A percentile compares a stretch with the other conserved stretches of the same genome.
phyloP scores from a whole-genome alignment of 768 basidiomycete genomes.

The Agaricus blazei region DNA sequence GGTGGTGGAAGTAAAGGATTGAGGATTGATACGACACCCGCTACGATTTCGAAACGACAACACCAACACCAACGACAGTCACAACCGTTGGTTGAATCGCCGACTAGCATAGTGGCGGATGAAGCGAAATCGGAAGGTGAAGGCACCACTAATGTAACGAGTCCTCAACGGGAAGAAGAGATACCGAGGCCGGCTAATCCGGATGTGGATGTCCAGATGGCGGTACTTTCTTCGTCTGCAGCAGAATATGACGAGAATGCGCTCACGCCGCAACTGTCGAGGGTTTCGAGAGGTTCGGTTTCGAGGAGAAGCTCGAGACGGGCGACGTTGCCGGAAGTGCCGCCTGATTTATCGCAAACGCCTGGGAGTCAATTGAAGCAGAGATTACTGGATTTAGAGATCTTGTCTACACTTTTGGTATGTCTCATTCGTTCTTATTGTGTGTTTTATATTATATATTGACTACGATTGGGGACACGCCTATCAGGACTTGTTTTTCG shows the following conservation, averaged over 20 bases:
- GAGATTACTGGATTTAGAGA: constrained; percentile 66
- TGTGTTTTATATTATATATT: too few relatives aligned
- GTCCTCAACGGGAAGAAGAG: neutral
- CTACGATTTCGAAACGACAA: neutral
- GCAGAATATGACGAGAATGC: constrained; percentile 5
- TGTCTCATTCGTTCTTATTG: constrained; percentile 23
- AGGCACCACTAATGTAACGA: neutral
- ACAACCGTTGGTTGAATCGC: neutral
- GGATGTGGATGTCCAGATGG: neutral
- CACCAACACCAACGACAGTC: too few relatives aligned
- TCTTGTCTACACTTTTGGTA: constrained; percentile 76
- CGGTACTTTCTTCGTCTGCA: neutral
- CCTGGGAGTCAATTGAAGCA: constrained; percentile 80
- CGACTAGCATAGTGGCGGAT: neutral
- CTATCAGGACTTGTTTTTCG: constrained; percentile 85
- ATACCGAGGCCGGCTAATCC: neutral
- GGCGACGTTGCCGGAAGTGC: constrained; percentile 27
- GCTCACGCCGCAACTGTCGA: constrained; percentile 4
- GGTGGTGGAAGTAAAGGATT: neutral
- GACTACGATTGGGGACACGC: too few relatives aligned
- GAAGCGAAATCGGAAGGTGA: neutral
- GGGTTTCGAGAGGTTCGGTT: neutral
- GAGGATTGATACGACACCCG: neutral
- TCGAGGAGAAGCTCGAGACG: constrained; percentile 57
- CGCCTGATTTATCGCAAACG: constrained; percentile 37